phyloP scores from a whole-genome alignment of 306 rosid species.

The Acacia confusa region DNA sequence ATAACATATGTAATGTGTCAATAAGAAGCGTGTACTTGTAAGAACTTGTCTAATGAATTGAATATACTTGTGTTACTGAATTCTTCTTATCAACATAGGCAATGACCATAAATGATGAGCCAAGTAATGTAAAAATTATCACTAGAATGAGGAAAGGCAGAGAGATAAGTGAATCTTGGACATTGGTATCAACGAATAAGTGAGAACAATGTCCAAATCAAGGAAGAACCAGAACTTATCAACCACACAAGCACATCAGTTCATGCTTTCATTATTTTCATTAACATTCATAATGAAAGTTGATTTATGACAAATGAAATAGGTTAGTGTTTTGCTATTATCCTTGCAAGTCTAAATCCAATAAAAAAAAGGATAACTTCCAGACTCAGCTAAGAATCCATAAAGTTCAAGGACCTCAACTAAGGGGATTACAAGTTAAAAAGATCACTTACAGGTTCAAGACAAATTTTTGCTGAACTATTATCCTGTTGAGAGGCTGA shows the following conservation, averaged over 20 bases:
- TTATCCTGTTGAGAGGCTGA: constrained; percentile 34
- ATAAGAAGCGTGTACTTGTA: too few species aligned
- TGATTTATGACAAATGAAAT: not conserved
- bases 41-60: too few species aligned
- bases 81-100: not conserved
- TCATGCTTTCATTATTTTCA: not conserved
- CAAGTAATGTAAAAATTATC: not conserved
- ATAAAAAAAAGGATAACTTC: constrained; percentile 16
- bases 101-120: not conserved
- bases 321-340: not conserved
- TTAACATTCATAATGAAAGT: not conserved
- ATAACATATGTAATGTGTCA: not conserved
- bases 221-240: constrained; percentile 12
- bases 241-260: not conserved
- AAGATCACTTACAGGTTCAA: constrained; percentile 55
- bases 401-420: constrained; percentile 14
- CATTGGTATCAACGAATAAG: not conserved
- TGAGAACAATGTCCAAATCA: not conserved
- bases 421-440: constrained; percentile 16
- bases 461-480: constrained; percentile 26
- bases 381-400: constrained; percentile 6
- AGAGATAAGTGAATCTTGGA: constrained; percentile 9
- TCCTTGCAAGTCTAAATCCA: not conserved
- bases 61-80: too few species aligned
- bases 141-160: constrained; percentile 12